Evolutionary conservation across 805 yeast species (phyloP).

Genomic region (Zygotorulaspora danielsina): DNA sequence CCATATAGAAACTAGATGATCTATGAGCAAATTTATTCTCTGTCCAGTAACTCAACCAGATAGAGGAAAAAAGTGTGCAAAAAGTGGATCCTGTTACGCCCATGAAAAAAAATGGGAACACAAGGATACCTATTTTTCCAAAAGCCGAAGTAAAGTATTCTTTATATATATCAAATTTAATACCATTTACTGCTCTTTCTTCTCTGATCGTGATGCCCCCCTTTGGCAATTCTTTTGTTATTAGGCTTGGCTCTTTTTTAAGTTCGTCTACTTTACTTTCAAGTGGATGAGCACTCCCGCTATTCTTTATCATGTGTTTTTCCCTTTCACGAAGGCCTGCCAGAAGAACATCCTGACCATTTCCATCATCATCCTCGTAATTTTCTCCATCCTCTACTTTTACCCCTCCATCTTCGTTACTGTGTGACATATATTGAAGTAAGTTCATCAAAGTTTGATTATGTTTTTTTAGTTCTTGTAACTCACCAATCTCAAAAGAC

Average conservation of each 20-base stretch:
- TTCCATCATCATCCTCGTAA: too few species aligned
- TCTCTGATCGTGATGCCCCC: conserved; percentile 48
- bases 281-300: too few species aligned
- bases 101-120: conserved; percentile 25
- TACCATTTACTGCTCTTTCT: conserved; percentile 54
- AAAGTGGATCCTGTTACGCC: conserved; percentile 30
- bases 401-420: conserved; percentile 31
- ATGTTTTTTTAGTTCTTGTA: conserved; percentile 45
- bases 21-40: conserved; percentile 46
- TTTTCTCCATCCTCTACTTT: conserved; percentile 34
- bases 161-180: conserved; percentile 46
- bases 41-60: conserved; percentile 86
- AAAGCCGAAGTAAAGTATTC: conserved; percentile 53
- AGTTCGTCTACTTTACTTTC: too few species aligned
- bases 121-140: conserved; percentile 38
- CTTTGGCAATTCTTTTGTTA: conserved; percentile 15
- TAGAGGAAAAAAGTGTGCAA: conserved; percentile 33
- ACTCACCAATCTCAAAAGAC: conserved; percentile 59
- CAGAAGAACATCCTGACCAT: too few species aligned
- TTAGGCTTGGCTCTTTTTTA: conserved; percentile 19
- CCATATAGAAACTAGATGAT: conserved; percentile 63
- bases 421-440: conserved; percentile 44
- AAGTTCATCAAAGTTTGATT: conserved; percentile 49
- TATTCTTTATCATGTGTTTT: too few species aligned
- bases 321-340: conserved; percentile 17